phyloP scores from a whole-genome alignment of 2,329 filamentous ascomycete genomes.

The Beauveria australis region DNA sequence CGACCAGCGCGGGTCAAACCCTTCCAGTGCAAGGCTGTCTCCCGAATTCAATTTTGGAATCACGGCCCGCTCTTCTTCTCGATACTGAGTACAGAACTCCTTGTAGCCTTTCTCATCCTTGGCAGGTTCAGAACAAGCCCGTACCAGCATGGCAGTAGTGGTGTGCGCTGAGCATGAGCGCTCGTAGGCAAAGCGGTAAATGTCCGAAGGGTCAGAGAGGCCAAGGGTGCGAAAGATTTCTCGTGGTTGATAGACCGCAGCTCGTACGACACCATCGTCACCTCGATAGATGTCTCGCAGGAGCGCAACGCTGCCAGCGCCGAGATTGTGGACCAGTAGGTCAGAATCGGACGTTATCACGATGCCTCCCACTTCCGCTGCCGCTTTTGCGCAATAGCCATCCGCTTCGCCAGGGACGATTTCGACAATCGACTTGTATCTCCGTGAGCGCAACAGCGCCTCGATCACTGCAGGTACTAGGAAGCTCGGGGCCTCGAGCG shows the following conservation, averaged over 20 bases:
- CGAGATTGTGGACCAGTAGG: conserved; percentile 66
- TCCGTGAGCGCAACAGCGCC: conserved; percentile 41
- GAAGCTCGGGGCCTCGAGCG: conserved; percentile 52
- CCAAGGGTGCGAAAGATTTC: conserved; percentile 35
- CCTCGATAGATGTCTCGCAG: conserved; percentile 52
- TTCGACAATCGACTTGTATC: conserved; percentile 35
- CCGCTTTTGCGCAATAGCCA: conserved; percentile 61
- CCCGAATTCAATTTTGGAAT: conserved; percentile 14
- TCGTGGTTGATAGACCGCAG: conserved; percentile 23
- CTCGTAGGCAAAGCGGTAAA: conserved; percentile 29
- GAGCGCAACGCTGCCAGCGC: conserved; percentile 57
- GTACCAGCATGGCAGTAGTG: conserved; percentile 23
- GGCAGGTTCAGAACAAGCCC: conserved; percentile 18
- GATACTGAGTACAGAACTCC: conserved; percentile 26
- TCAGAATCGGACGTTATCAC: conserved; percentile 85
- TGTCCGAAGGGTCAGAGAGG: conserved; percentile 22
- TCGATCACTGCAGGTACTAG: conserved; percentile 73
- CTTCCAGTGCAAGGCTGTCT: conserved; percentile 13
- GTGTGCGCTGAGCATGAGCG: conserved; percentile 20
- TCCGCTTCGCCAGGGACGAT: conserved; percentile 84
- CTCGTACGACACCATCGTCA: conserved; percentile 17
- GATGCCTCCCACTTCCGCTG: conserved; percentile 43
- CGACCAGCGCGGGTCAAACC: conserved; percentile 31
- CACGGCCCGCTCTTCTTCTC: conserved; percentile 16
- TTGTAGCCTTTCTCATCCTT: conserved; percentile 18